Evolutionary conservation across 352 stramenopile species (phyloP), one percentile per base, ranked within the genome.

Genomic region (Phytophthora colocasiae): DNA sequence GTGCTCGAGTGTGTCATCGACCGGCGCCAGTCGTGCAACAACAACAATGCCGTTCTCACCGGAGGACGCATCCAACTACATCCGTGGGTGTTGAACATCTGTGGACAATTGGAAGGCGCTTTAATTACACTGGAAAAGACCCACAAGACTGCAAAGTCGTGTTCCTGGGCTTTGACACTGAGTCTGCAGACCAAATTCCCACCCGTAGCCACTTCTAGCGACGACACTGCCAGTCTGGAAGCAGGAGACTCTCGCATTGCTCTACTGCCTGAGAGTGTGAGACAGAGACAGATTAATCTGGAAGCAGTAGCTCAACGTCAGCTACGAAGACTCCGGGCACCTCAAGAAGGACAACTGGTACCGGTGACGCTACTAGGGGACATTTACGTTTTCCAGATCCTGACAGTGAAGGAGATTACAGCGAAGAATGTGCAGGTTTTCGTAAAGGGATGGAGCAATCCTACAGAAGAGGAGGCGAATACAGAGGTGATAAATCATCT

Each of bases 311-410:
- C 87, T 22, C 15, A 40, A 14, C 83, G 80, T n/a, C 83, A 91
- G 48, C 29, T 89, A 12, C 19, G 46, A 51, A 65, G 31, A n/a
- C 31, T 73, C 4, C 9, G 45, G 26, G 57, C 68, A 19, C 48
- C 58, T 3, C 6, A 46, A 58, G 54, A 48, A 19, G 51, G 50
- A 26, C 74, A 80, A 29, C 27, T 89, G 15, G 47, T 91, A 26
- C 64, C 80, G 24, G 63, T 87, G 24, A 81, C 58, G 43, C 31
- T 91, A 19, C 56, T 91, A 36, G 71, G 74, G 7, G 78, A 85
- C 52, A 85, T 68, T 32, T 91, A 76, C 36, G 56, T 87, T 15
- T 84, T 91, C 19, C 69, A 68, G 15, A 49, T 89, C 26, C 61
- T 78, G 15, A 26, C 26, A 0, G 47, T 78, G 14, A 15, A 41